Conservation (phyloP, 495 filamentous ascomycete species). For the Trichocladium antarcticum region DNA sequence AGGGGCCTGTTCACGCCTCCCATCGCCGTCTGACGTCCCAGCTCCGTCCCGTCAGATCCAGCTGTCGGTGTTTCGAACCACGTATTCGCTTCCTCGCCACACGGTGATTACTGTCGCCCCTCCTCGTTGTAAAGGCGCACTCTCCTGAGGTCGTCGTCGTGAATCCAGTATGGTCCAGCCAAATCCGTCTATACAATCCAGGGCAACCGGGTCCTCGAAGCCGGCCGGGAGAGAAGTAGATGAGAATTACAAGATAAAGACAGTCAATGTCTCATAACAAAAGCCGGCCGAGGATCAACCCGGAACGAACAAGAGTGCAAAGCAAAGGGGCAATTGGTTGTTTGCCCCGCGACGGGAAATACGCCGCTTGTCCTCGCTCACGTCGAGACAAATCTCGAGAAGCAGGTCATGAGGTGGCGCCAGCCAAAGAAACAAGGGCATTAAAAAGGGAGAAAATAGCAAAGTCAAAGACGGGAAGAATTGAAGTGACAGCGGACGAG, state of each 20-base stretch:
- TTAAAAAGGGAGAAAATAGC: constrained; percentile 9
- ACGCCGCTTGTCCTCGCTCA: constrained; percentile 2
- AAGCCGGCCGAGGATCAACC: constrained; percentile 42
- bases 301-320: constrained; percentile 36
- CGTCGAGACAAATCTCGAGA: background rate
- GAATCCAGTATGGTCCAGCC: background rate
- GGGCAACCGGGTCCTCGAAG: constrained; percentile 15
- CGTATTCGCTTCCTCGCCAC: background rate
- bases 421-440: constrained; percentile 14
- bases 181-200: background rate
- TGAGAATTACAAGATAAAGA: constrained; percentile 18
- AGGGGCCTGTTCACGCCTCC: constrained; percentile 16
- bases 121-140: too few species aligned
- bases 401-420: constrained; percentile 3
- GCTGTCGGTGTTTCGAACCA: background rate
- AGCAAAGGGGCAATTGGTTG: constrained; percentile 16
- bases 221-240: constrained; percentile 18
- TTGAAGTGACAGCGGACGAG: background rate
- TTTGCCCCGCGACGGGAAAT: constrained; percentile 10
- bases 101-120: too few species aligned
- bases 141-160: background rate
- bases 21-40: constrained; percentile 7
- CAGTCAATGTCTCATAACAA: constrained; percentile 17
- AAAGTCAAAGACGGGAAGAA: constrained; percentile 6
- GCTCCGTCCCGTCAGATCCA: too few species aligned